A percentile compares a stretch with the other conserved stretches of the same genome.
Conservation (phyloP, 2,329 filamentous ascomycete genomes). For the Alternaria conjuncta region DNA sequence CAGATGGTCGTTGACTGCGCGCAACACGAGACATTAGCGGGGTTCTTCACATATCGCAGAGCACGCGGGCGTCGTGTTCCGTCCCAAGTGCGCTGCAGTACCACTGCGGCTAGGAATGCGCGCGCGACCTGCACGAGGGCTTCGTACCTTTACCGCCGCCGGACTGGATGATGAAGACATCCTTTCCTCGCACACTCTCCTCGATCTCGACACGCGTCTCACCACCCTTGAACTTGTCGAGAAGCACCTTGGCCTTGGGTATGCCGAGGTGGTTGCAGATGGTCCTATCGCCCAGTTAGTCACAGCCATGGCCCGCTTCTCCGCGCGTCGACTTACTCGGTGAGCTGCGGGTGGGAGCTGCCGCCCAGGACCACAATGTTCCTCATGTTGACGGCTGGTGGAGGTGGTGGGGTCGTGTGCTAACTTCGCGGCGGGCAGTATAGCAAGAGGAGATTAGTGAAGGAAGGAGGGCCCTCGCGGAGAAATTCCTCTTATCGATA, state of each 20-base stretch:
- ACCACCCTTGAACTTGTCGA: slow-evolving; percentile 92
- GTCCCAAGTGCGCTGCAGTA: slow-evolving; percentile 3
- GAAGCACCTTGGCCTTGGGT: slow-evolving; percentile 80
- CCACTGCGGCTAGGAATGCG: neutral
- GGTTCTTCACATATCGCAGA: slow-evolving; percentile 2
- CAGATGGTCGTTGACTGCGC: slow-evolving; percentile 85
- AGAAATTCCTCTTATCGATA: slow-evolving; percentile 14
- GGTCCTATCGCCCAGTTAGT: slow-evolving; percentile 48
- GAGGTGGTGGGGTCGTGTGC: slow-evolving; percentile 1
- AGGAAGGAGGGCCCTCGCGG: slow-evolving; percentile 8
- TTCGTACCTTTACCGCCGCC: slow-evolving; percentile 71
- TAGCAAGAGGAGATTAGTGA: slow-evolving; percentile 2
- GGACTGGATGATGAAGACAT: slow-evolving; percentile 96
- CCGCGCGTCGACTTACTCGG: slow-evolving; percentile 57
- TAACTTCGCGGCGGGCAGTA: slow-evolving; percentile 15
- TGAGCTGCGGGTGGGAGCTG: slow-evolving; percentile 87
- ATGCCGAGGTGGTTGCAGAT: slow-evolving; percentile 91
- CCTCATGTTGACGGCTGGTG: slow-evolving; percentile 73
- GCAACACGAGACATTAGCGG: slow-evolving; percentile 22
- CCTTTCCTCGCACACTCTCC: slow-evolving; percentile 95
- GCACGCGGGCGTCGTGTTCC: neutral
- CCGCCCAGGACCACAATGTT: slow-evolving; percentile 95
- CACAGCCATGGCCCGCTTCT: neutral
- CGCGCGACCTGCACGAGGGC: neutral
- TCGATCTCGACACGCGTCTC: slow-evolving; percentile 95